Base-by-base conservation (phyloP, 768 basidiomycete genomes). In the Russula virescens region DNA sequence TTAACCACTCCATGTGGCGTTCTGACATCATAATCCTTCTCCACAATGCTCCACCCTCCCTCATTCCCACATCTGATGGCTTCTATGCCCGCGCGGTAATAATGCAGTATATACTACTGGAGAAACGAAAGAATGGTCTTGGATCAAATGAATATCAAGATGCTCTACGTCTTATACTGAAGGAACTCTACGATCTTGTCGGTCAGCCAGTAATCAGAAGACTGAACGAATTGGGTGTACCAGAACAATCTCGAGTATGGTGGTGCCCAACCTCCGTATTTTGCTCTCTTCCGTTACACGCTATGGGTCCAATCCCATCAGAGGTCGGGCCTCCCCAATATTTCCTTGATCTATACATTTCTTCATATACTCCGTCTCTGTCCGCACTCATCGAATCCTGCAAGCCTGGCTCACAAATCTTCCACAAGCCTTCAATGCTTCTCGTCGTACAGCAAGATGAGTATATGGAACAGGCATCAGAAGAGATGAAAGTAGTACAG, bases 41-140 rank as follows among this genome's bases (percentile, higher is more conserved):
- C 47, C 18, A n/a, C 55, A 77, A 78, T 51, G 82, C 82, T 79
- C 80, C 81, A 43, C 84, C 84, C 72, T 86, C 84, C 80, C 23
- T 42, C 5, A 34, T 60, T 11, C 26, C 51, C 13, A 60, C 51
- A 8, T 0, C 51, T n/a, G 46, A 46, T 18, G 43, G 38, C 10
- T 53, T 60, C 43, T 53, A 60, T 18, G 23, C 35, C 7, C 51
- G 23, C 9, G 59, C 42, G 16, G 45, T 5, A 0, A 10, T 2
- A 18, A 10, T 60, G 14, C 28, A 9, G 40, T 49, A 52, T 43
- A 11, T 7, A 10, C 42, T 60, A 8, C 19, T 60, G 28, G 19
- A 11, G 9, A 28, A 6, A 23, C 25, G 48, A 10, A 45, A 43
- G 5, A 18, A 48, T 4, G 38, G 40, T 10, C 40, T 60, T 26